Evolutionary conservation across 176 grass and related monocot species (phyloP), one percentile per base, ranked within the genome.

Genomic region (Lolium rigidum): DNA sequence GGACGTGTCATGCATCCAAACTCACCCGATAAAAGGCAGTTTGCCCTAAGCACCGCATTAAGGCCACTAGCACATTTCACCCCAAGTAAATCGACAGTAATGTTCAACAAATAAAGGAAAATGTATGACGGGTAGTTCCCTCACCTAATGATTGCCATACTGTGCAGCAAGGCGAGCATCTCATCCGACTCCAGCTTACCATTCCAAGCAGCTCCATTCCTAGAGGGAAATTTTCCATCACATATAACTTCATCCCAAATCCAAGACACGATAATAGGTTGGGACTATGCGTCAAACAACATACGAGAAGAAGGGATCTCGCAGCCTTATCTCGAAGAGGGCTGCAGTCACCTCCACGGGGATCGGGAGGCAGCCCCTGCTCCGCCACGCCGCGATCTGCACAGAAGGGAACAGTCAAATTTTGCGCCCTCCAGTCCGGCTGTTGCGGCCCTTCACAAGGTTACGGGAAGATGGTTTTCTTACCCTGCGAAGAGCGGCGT

Each of bases 111-210:
- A 78, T 44, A 31, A 54, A 64, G 74, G 70, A 2, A 5, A 80
- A 62, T 74, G 73, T 25, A 39, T 15, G 66, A 50, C 12, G 14
- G 1, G 49, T 41, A 76, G 6, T 37, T 86, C 76, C 8, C 67
- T 87, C 43, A 94, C 93, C 93, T 95, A 79, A 89, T 90, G 52
- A 95, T 95, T 76, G 93, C 88, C 86, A 95, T 98, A 83, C 90
- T 95, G 78, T 98, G 95, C 25, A 98, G 88, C 93, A 94, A 95
- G 8, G 93, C 21, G 3, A 98, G 86, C 88, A 95, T 92, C 90
- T 95, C 93, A 69, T 98, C 86, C 0, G 96, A 92, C n/a, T 86
- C 82, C 80, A 85, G 77, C 2, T 22, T 41, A 68, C 75, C 73
- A 83, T 92, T 73, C 24, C 9, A 57, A 79, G 75, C 6, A 31